Evolutionary conservation across 208 protist species (phyloP).

Genomic region (Leishmania tropica): DNA sequence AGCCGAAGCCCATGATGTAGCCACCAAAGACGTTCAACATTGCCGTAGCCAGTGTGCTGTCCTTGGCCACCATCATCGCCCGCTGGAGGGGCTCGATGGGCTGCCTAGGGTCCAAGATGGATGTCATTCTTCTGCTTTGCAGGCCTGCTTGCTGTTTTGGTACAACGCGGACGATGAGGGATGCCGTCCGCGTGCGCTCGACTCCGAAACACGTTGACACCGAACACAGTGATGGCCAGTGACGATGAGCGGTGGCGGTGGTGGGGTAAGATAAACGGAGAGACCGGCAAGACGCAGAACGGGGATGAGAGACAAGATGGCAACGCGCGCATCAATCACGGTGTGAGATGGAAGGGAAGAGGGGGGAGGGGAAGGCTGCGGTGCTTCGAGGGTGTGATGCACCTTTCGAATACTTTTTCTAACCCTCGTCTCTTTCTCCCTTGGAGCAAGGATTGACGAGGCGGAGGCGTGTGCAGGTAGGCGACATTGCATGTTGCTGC

Average conservation of each 20-base stretch:
- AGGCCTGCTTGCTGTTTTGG: neutral
- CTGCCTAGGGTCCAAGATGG: conserved; percentile 64
- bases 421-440: neutral
- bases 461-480: neutral
- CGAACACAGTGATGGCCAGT: neutral
- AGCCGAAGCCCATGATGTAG: conserved; percentile 89
- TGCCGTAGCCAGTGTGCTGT: conserved; percentile 69
- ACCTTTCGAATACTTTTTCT: neutral
- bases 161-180: neutral
- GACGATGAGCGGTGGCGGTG: neutral
- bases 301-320: neutral
- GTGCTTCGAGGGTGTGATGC: neutral
- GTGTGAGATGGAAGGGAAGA: neutral
- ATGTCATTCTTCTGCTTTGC: conserved; percentile 31
- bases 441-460: neutral
- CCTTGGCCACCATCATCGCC: conserved; percentile 59
- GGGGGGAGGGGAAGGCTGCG: neutral
- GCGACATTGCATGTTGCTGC: neutral
- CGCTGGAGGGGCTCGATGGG: conserved; percentile 69
- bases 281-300: neutral
- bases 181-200: neutral
- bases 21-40: conserved; percentile 70
- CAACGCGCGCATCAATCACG: neutral
- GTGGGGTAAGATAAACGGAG: neutral
- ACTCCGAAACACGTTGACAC: neutral